A percentile compares a stretch with the other conserved stretches of the same genome.
phyloP scores from a whole-genome alignment of 345 rosid species.

The Lumnitzera littorea region DNA sequence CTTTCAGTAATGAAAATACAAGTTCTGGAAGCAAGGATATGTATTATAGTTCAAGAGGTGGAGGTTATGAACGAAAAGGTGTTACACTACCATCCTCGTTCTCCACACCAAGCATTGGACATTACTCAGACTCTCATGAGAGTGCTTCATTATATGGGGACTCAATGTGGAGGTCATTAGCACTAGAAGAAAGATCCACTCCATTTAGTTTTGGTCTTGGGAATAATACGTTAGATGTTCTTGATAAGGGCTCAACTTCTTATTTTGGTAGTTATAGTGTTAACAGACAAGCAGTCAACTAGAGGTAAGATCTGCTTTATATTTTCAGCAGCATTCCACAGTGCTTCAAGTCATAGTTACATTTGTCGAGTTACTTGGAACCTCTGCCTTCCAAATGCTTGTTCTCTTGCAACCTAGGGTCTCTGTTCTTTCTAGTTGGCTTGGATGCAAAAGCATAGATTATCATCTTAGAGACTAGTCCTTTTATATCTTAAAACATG shows the following conservation, averaged over 20 bases:
- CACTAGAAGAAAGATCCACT: conserved; percentile 24
- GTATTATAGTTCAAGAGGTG: conserved; percentile 22
- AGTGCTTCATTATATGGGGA: conserved; percentile 29
- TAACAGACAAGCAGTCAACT: conserved; percentile 37
- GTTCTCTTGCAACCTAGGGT: too few relatives aligned
- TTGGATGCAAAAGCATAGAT: too few relatives aligned
- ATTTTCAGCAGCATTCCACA: background rate
- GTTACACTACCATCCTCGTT: background rate
- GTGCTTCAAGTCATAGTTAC: too few relatives aligned
- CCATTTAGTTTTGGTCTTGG: conserved; percentile 10
- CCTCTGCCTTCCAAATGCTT: too few relatives aligned
- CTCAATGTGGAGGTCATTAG: conserved; percentile 29
- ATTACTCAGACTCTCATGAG: conserved; percentile 24
- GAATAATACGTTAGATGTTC: conserved; percentile 30
- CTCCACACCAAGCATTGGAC: background rate
- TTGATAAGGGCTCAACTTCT: conserved; percentile 25
- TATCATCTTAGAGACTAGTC: background rate
- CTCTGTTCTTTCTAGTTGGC: too few relatives aligned
- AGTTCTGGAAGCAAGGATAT: conserved; percentile 24
- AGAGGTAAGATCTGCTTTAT: conserved; percentile 27
- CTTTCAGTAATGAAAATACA: conserved; percentile 16
- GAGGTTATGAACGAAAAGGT: conserved; percentile 36
- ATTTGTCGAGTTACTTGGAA: too few relatives aligned
- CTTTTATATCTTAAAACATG: background rate
- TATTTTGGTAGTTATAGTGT: conserved; percentile 42